Percentiles rank a stretch among this genome's conserved stretches.
These are phyloP conservation scores for Ogataea chonburiensis DNA, from an alignment of 805 yeast genomes.

Conservation along the genomic window DNA sequence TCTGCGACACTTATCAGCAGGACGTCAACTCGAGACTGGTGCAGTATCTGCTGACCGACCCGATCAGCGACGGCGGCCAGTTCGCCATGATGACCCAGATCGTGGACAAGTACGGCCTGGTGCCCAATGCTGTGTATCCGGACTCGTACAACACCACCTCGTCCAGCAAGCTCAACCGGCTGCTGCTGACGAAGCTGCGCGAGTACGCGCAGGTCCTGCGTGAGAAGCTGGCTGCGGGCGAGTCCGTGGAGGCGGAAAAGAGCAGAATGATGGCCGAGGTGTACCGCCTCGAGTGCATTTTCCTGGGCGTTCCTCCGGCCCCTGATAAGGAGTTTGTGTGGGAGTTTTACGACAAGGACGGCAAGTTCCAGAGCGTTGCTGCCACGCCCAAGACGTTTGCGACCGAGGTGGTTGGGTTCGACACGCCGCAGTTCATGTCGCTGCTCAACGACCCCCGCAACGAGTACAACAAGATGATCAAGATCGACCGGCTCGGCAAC, in stretches of 20 bases:
- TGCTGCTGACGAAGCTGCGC: conserved; percentile 68
- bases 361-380: conserved; percentile 43
- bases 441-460: conserved; percentile 83
- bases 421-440: conserved; percentile 56
- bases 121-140: conserved; percentile 72
- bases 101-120: conserved; percentile 76
- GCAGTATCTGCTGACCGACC: conserved; percentile 61
- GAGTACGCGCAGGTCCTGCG: conserved; percentile 76
- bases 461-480: conserved; percentile 57
- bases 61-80: conserved; percentile 85
- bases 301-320: conserved; percentile 77
- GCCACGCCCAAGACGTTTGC: conserved; percentile 70
- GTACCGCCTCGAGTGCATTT: conserved; percentile 62
- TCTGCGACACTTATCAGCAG: conserved; percentile 64
- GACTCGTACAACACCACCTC: conserved; percentile 59
- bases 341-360: conserved; percentile 75
- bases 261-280: conserved; percentile 54
- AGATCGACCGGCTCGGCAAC: conserved; percentile 75
- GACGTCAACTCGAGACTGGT: conserved; percentile 69
- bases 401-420: conserved; percentile 49
- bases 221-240: conserved; percentile 38
- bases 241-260: conserved; percentile 37
- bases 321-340: conserved; percentile 66
- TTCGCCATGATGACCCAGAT: conserved; percentile 79
- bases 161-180: conserved; percentile 52